These are phyloP conservation scores for Stephania japonica DNA, from an alignment of 164 flowering plant genomes.

Conservation along the genomic window DNA sequence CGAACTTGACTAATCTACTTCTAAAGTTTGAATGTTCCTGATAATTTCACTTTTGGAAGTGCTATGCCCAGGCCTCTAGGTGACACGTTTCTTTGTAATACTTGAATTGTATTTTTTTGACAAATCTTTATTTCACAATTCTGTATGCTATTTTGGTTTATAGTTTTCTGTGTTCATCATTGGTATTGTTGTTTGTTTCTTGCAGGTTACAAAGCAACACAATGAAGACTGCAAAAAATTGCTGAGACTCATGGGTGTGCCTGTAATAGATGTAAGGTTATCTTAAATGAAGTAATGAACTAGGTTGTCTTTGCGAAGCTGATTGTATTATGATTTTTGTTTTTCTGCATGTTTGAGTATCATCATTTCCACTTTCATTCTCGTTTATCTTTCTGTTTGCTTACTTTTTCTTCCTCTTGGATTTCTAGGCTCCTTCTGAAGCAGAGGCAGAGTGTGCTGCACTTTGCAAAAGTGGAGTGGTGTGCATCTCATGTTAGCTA, in stretches of 20 bases:
- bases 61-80: not conserved
- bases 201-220: constrained; percentile 89
- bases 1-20: not conserved
- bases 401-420: not conserved
- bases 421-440: constrained; percentile 85
- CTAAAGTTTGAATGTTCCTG: not conserved
- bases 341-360: not conserved
- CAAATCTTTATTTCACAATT: too few relatives aligned
- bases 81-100: not conserved
- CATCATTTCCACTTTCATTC: too few relatives aligned
- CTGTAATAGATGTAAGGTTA: constrained; percentile 81
- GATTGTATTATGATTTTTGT: not conserved
- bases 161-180: not conserved
- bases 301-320: not conserved
- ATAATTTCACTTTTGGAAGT: not conserved
- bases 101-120: too few relatives aligned
- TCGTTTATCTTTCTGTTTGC: not conserved
- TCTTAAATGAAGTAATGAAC: constrained; percentile 1
- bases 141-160: not conserved
- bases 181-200: constrained; percentile 10
- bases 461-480: constrained; percentile 87
- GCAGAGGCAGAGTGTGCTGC: constrained; percentile 99
- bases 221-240: constrained; percentile 95
- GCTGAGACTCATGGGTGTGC: constrained; percentile 89
- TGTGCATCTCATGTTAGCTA: constrained; percentile 19